Evolutionary conservation across 176 grass and related monocot species (phyloP).

Genomic region (Oryza australiensis): DNA sequence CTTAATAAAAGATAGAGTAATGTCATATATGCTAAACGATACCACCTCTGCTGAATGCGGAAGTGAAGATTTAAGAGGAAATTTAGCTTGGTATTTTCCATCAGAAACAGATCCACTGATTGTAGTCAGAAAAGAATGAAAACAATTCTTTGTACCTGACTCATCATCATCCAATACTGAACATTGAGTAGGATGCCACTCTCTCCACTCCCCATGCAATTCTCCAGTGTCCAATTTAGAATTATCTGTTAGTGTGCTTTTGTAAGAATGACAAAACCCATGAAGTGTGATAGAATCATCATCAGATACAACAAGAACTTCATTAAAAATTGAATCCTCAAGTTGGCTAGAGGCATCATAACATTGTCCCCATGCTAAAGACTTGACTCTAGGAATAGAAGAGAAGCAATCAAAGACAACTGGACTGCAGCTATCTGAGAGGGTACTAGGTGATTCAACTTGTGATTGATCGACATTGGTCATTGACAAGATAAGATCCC

Average conservation of each 20-base stretch:
- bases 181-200: conserved; percentile 54
- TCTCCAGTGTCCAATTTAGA: conserved; percentile 47
- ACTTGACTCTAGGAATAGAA: conserved; percentile 81
- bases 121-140: conserved; percentile 65
- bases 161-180: conserved; percentile 40
- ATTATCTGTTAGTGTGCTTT: conserved; percentile 42
- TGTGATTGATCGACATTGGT: conserved; percentile 43
- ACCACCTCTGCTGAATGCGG: conserved; percentile 73
- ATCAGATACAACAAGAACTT: conserved; percentile 77
- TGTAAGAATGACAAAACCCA: conserved; percentile 53
- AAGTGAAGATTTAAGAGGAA: conserved; percentile 65
- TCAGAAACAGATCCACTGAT: conserved; percentile 55
- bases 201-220: conserved; percentile 70
- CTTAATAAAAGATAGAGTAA: conserved; percentile 68
- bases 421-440: conserved; percentile 31
- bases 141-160: conserved; percentile 44
- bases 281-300: conserved; percentile 70
- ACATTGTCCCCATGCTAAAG: conserved; percentile 82
- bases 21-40: conserved; percentile 76
- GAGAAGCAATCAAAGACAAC: conserved; percentile 46
- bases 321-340: conserved; percentile 62
- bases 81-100: conserved; percentile 66
- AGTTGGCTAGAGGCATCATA: conserved; percentile 51
- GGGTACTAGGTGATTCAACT: conserved; percentile 35
- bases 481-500: conserved; percentile 41